phyloP scores from a whole-genome alignment of 148 eudicot genomes.

The Rhododendron molle region DNA sequence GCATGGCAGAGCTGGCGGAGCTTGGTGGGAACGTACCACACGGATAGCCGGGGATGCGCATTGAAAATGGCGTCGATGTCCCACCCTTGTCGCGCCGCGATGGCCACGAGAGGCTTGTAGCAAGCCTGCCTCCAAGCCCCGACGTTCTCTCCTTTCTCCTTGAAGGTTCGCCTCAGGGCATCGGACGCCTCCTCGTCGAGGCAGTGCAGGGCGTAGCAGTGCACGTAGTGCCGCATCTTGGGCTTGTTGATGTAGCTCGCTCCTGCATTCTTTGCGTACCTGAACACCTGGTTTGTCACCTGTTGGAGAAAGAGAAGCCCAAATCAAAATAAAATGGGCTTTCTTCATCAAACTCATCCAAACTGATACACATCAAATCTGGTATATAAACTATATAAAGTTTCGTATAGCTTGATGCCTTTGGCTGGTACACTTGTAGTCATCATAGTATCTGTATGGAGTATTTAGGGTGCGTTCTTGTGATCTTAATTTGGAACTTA shows the following conservation, averaged over 20 bases:
- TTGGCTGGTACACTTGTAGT: too few species aligned
- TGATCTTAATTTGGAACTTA: too few species aligned
- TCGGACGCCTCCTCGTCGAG: conserved; percentile 73
- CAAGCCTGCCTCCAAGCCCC: conserved; percentile 67
- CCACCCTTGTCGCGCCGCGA: conserved; percentile 82
- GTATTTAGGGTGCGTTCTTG: too few species aligned
- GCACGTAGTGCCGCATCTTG: conserved; percentile 95
- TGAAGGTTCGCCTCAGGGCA: conserved; percentile 59
- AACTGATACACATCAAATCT: too few species aligned
- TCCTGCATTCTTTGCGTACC: conserved; percentile 89
- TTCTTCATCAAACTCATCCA: not conserved
- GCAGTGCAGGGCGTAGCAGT: conserved; percentile 75
- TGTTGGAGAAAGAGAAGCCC: not conserved
- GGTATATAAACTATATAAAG: too few species aligned
- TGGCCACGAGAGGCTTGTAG: conserved; percentile 74
- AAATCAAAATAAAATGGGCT: not conserved
- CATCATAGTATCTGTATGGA: too few species aligned
- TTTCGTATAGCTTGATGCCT: too few species aligned
- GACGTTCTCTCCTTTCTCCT: conserved; percentile 79
- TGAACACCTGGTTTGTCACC: conserved; percentile 94
- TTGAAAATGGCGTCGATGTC: conserved; percentile 89
- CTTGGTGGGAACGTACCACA: conserved; percentile 96
- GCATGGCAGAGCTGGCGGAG: conserved; percentile 90
- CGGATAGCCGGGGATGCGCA: conserved; percentile 74
- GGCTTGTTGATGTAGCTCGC: conserved; percentile 99